Percentiles rank a stretch among this genome's conserved stretches.
These are phyloP conservation scores for Esteya vermicola DNA, from an alignment of 2,329 filamentous ascomycete genomes.

Conservation along the genomic window DNA sequence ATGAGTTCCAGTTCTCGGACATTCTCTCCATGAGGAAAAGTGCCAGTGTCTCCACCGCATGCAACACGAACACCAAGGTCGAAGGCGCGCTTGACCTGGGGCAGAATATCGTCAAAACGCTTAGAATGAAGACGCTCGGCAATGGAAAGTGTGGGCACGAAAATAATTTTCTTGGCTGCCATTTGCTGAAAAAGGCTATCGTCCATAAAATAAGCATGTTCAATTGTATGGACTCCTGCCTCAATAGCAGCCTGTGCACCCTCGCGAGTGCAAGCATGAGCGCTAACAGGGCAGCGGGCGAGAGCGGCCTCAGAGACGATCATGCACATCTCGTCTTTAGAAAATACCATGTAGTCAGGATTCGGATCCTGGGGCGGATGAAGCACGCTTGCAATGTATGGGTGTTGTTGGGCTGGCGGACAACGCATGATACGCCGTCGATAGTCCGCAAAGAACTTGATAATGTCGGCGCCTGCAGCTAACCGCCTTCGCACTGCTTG, in stretches of 20 bases:
- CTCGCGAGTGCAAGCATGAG: conserved; percentile 25
- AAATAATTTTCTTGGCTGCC: conserved; percentile 28
- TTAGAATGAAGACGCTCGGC: conserved; percentile 20
- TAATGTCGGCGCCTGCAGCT: conserved; percentile 32
- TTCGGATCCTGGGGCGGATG: conserved; percentile 24
- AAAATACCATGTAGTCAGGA: conserved; percentile 29
- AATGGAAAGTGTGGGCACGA: conserved; percentile 37
- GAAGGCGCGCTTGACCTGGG: conserved; percentile 25
- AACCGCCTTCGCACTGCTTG: conserved; percentile 30
- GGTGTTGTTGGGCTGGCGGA: conserved; percentile 16
- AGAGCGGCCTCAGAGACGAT: conserved; percentile 32
- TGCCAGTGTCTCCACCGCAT: conserved; percentile 38
- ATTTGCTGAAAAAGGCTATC: conserved; percentile 28
- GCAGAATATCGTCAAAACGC: conserved; percentile 9
- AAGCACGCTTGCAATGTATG: conserved; percentile 1
- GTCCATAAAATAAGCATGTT: conserved; percentile 25
- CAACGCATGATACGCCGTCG: conserved; percentile 27
- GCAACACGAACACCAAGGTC: conserved; percentile 34
- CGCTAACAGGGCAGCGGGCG: conserved; percentile 25
- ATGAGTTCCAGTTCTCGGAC: conserved; percentile 39
- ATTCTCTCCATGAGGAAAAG: conserved; percentile 37
- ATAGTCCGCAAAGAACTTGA: conserved; percentile 39
- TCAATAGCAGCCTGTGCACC: conserved; percentile 29
- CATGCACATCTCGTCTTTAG: conserved; percentile 32
- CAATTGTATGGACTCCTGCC: conserved; percentile 31